Percentiles rank a stretch among this genome's conserved stretches.
Conservation (phyloP, 225 moss, liverwort and hornwort genomes). For the Physcomitrellopsis africana region DNA sequence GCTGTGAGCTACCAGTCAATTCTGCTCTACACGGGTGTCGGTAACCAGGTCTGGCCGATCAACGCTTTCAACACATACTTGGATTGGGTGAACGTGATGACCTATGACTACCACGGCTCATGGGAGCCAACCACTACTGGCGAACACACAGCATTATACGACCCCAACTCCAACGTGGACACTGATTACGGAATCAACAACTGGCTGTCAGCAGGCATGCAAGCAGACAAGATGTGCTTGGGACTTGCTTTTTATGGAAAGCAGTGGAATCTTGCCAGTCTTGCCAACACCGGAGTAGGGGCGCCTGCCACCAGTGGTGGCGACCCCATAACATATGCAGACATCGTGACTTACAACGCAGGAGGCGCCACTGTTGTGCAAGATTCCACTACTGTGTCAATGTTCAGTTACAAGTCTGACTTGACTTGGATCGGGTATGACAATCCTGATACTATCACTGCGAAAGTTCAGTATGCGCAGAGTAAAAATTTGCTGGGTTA, state of each 20-base stretch:
- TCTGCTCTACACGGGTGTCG: constrained; percentile 39
- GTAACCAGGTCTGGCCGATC: constrained; percentile 68
- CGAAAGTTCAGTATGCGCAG: constrained; percentile 51
- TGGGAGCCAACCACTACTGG: constrained; percentile 68
- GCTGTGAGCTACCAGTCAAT: constrained; percentile 59
- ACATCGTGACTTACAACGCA: constrained; percentile 50
- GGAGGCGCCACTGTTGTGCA: constrained; percentile 45
- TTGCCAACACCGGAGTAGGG: constrained; percentile 41
- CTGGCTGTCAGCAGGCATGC: constrained; percentile 76
- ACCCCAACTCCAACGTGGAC: constrained; percentile 42
- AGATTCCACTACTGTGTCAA: constrained; percentile 44
- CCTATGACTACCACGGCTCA: constrained; percentile 61
- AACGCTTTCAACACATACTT: constrained; percentile 62
- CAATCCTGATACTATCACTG: constrained; percentile 47
- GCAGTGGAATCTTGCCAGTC: constrained; percentile 66
- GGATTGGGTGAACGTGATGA: constrained; percentile 70
- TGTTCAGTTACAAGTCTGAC: constrained; percentile 50
- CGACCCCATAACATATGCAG: constrained; percentile 33
- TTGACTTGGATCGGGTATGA: constrained; percentile 68
- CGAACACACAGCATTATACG: constrained; percentile 78
- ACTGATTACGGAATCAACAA: constrained; percentile 70
- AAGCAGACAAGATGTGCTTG: constrained; percentile 52
- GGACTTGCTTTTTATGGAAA: constrained; percentile 82
- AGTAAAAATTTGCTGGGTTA: constrained; percentile 44
- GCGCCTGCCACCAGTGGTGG: constrained; percentile 70